Base-by-base conservation (phyloP, 495 filamentous ascomycete genomes). In the Neurospora hispaniola region DNA sequence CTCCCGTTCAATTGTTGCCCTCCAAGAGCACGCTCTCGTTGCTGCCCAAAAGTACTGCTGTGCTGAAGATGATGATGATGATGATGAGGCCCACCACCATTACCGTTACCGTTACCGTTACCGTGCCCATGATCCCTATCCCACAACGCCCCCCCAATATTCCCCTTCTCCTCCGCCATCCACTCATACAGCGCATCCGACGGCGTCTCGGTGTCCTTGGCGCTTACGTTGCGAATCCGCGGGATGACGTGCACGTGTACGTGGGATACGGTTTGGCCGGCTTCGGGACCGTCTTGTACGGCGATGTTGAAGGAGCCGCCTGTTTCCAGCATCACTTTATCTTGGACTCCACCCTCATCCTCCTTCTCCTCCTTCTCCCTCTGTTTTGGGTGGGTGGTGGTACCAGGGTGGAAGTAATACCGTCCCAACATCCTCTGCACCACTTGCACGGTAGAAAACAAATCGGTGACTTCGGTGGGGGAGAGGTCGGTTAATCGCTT, bases 171-270 rank as follows among this genome's bases (percentile, higher is more conserved):
- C 42, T 86, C 89, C 78, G 97, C 94, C 81, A 98, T 84, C 85
- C 91, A 83, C 71, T 89, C 88, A 82, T 98, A 97, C 69, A 98
- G 87, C 74, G 82, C 82, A 73, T 90, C 87, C 20, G 83, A 81
- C n/a, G 82, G 78, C 6, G 85, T 85, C 71, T 86, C 82, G 12
- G 84, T 84, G 23, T 80, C 75, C 76, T 86, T 86, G 66, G 78
- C 82, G 18, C 81, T 85, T 40, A 73, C 72, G 14, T 82, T 81
- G 18, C 76, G 74, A 70, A 85, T 85, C 48, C 96, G 83, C 31
- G 96, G 96, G 71, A 99, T 98, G 42, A 98, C 89, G 84, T 99
- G 96, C 69, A 92, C 90, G 82, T 99, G 96, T 16, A 98, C 89
- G 83, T 99, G 96, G 11, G 91, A 84, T 31, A 99, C 94, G 38